Conservation (phyloP, 495 filamentous ascomycete genomes). For the Daldinia caldariorum region DNA sequence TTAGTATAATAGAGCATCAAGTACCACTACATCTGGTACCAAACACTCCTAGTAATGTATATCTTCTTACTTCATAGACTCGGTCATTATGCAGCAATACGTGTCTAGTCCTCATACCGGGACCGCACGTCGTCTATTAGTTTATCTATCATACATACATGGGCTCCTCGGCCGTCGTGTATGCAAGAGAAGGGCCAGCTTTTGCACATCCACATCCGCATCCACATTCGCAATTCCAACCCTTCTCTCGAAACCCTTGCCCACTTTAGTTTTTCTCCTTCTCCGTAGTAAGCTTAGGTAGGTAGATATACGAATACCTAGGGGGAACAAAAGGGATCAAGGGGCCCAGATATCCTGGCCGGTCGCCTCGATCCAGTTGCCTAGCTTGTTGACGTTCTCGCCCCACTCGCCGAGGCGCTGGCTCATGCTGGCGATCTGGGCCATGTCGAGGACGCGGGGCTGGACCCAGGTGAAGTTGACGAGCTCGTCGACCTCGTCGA, state of each 20-base stretch:
- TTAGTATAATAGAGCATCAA: not conserved
- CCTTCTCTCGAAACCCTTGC: conserved; percentile 2
- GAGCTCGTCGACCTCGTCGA: conserved; percentile 94
- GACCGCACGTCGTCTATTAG: conserved; percentile 35
- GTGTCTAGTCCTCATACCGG: conserved; percentile 13
- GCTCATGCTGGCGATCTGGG: conserved; percentile 95
- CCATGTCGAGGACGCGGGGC: conserved; percentile 95
- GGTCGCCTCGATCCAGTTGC: conserved; percentile 91
- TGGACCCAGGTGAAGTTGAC: conserved; percentile 99
- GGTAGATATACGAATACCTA: not conserved
- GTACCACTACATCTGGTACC: not conserved
- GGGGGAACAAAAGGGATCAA: conserved; percentile 52
- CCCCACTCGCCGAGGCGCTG: conserved; percentile 91
- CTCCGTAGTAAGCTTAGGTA: not conserved
- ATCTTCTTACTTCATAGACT: not conserved
- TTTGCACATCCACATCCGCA: not conserved
- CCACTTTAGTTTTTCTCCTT: not conserved
- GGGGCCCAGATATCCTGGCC: conserved; percentile 93
- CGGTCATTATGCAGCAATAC: conserved; percentile 10
- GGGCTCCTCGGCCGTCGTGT: conserved; percentile 8
- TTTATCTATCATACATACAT: conserved; percentile 42
- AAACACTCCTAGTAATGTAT: not conserved
- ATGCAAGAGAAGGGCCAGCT: conserved; percentile 6
- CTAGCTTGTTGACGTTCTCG: conserved; percentile 89
- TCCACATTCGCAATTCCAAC: no score